Conservation (phyloP, 176 grass and related monocot genomes). For the Eremochloa ophiuroides region DNA sequence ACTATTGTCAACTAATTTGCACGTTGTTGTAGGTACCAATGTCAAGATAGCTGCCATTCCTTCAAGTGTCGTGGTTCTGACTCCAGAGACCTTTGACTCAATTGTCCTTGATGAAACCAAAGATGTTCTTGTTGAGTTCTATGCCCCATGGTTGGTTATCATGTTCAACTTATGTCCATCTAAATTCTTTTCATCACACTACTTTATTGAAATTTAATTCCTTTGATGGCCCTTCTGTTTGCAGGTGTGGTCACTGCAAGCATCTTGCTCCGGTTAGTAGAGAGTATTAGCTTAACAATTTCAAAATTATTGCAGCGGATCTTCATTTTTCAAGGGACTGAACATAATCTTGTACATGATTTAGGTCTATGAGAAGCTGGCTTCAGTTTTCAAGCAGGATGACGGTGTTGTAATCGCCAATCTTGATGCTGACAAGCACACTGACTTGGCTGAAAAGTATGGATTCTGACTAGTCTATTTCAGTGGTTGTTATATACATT, state of each 20-base stretch:
- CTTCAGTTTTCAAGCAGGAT: slow-evolving; percentile 67
- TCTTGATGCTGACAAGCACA: slow-evolving; percentile 95
- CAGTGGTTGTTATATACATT: background rate
- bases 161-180: background rate
- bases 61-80: slow-evolving; percentile 76
- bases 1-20: background rate
- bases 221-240: slow-evolving; percentile 18
- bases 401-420: slow-evolving; percentile 81
- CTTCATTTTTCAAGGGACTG: slow-evolving; percentile 8
- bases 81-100: slow-evolving; percentile 64
- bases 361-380: slow-evolving; percentile 90
- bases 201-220: slow-evolving; percentile 3
- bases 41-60: slow-evolving; percentile 79
- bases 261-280: slow-evolving; percentile 88
- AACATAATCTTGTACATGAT: slow-evolving; percentile 26
- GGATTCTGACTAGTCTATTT: slow-evolving; percentile 22
- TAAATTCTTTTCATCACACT: background rate
- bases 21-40: slow-evolving; percentile 65
- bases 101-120: slow-evolving; percentile 93
- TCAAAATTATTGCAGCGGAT: background rate
- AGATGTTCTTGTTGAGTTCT: slow-evolving; percentile 99
- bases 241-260: slow-evolving; percentile 98
- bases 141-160: slow-evolving; percentile 89
- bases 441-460: slow-evolving; percentile 82
- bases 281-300: slow-evolving; percentile 20